These are phyloP conservation scores for Scheffersomyces lignosus DNA, from an alignment of 805 yeast species.

Conservation along the genomic window DNA sequence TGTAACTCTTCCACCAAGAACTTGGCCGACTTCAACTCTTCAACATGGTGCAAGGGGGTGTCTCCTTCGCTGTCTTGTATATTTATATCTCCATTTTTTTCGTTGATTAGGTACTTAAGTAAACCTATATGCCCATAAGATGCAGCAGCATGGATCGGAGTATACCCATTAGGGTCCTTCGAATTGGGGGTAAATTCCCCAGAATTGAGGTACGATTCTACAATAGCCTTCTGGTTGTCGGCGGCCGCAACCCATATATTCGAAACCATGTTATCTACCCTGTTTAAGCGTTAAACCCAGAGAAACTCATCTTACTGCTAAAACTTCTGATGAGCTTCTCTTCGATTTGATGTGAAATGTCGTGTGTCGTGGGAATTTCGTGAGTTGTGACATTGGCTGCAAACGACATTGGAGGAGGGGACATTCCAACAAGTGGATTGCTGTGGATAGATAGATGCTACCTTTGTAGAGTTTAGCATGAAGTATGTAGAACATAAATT, in stretches of 20 bases:
- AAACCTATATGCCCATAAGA: slow-evolving; percentile 83
- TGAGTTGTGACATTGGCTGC: too few relatives aligned
- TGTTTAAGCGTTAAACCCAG: too few relatives aligned
- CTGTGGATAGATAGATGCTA: too few relatives aligned
- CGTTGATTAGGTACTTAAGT: slow-evolving; percentile 51
- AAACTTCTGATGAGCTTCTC: too few relatives aligned
- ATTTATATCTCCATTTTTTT: slow-evolving; percentile 75
- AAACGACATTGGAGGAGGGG: too few relatives aligned
- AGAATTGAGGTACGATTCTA: slow-evolving; percentile 52
- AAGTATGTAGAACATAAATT: too few relatives aligned
- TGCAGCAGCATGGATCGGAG: slow-evolving; percentile 97
- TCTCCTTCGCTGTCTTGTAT: slow-evolving; percentile 88
- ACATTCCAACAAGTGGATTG: too few relatives aligned
- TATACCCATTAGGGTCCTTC: slow-evolving; percentile 91
- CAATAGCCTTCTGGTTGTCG: slow-evolving; percentile 66
- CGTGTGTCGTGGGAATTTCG: too few relatives aligned
- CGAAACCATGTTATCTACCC: slow-evolving; percentile 36
- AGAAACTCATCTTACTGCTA: too few relatives aligned
- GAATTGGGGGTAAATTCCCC: slow-evolving; percentile 64
- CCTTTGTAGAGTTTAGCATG: too few relatives aligned
- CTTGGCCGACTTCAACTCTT: slow-evolving; percentile 65
- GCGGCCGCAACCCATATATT: slow-evolving; percentile 97
- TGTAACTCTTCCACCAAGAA: slow-evolving; percentile 62
- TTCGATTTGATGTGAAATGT: too few relatives aligned
- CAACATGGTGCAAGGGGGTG: slow-evolving; percentile 91